Percentiles rank a stretch among this genome's conserved stretches.
Conservation (phyloP, 2,329 filamentous ascomycete species). For the Clonostachys sp. region DNA sequence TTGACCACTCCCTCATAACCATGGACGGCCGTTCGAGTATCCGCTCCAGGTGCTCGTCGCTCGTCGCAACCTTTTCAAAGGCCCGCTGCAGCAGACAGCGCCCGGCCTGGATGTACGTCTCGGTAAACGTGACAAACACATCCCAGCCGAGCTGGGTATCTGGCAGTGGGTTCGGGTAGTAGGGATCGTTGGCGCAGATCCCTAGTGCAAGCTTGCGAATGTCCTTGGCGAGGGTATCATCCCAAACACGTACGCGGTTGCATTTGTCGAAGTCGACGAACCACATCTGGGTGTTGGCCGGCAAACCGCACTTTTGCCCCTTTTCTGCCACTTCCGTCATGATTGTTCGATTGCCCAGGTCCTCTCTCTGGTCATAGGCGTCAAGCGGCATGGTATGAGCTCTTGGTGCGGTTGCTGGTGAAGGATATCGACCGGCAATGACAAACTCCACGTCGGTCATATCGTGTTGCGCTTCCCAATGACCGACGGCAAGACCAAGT, state of each 20-base stretch:
- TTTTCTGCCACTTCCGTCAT: not conserved
- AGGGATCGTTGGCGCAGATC: slow-evolving; percentile 5
- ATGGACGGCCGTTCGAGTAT: slow-evolving; percentile 4
- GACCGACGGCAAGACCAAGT: slow-evolving; percentile 4
- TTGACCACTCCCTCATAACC: slow-evolving; percentile 3
- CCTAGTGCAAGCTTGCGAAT: slow-evolving; percentile 5
- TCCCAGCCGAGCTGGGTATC: slow-evolving; percentile 7
- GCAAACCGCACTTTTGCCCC: slow-evolving; percentile 1
- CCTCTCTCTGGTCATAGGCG: slow-evolving; percentile 1
- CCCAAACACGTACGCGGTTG: slow-evolving; percentile 4
- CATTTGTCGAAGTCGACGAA: slow-evolving; percentile 6
- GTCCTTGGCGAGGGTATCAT: slow-evolving; percentile 1
- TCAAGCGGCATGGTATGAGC: slow-evolving; percentile 1
- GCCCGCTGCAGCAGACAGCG: slow-evolving; percentile 2
- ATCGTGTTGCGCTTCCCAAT: slow-evolving; percentile 5
- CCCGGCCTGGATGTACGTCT: slow-evolving; percentile 4
- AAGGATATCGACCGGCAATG: slow-evolving; percentile 3
- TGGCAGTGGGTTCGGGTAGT: slow-evolving; percentile 3
- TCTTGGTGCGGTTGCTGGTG: not conserved
- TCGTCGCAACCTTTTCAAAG: slow-evolving; percentile 5
- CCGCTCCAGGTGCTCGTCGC: slow-evolving; percentile 3
- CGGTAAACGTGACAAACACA: slow-evolving; percentile 3
- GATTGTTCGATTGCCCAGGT: slow-evolving; percentile 3
- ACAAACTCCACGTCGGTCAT: slow-evolving; percentile 6
- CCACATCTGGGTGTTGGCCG: slow-evolving; percentile 4